Evolutionary conservation across 2,329 filamentous ascomycete genomes (phyloP).

Genomic region (Cercospora berteroae): DNA sequence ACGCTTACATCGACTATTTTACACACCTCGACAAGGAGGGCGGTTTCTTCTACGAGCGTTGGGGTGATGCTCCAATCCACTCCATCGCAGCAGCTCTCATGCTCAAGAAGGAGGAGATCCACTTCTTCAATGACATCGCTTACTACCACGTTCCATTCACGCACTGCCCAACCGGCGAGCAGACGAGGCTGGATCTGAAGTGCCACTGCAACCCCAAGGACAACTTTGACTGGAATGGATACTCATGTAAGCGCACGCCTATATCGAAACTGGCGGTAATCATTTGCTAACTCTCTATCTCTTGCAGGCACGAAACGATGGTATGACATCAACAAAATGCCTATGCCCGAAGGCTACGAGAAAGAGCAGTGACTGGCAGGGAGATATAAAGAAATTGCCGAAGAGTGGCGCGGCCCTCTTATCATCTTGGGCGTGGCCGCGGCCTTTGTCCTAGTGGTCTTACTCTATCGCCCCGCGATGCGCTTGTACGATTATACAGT

Average conservation of each 20-base stretch:
- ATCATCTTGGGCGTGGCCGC: conserved; percentile 16
- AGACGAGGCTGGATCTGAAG: conserved; percentile 77
- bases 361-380: conserved; percentile 41
- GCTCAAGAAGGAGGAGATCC: conserved; percentile 87
- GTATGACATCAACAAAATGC: conserved; percentile 76
- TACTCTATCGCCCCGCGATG: conserved; percentile 15
- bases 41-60: conserved; percentile 98
- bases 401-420: conserved; percentile 23
- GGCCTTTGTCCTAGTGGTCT: conserved; percentile 17
- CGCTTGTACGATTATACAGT: background rate
- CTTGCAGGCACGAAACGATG: conserved; percentile 73
- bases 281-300: conserved; percentile 9
- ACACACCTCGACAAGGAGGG: conserved; percentile 82
- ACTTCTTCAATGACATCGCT: conserved; percentile 98
- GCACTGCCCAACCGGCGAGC: conserved; percentile 89
- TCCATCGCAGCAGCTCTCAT: conserved; percentile 90
- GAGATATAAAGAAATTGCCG: conserved; percentile 24
- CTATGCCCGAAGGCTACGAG: conserved; percentile 84
- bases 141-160: conserved; percentile 98
- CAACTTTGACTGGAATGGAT: conserved; percentile 99
- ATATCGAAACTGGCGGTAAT: too few relatives aligned
- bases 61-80: conserved; percentile 96
- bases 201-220: conserved; percentile 94
- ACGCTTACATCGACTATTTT: conserved; percentile 89
- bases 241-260: conserved; percentile 96